A percentile compares a stretch with the other conserved stretches of the same genome.
phyloP scores from a whole-genome alignment of 164 flowering plant species.

The Santalum album region DNA sequence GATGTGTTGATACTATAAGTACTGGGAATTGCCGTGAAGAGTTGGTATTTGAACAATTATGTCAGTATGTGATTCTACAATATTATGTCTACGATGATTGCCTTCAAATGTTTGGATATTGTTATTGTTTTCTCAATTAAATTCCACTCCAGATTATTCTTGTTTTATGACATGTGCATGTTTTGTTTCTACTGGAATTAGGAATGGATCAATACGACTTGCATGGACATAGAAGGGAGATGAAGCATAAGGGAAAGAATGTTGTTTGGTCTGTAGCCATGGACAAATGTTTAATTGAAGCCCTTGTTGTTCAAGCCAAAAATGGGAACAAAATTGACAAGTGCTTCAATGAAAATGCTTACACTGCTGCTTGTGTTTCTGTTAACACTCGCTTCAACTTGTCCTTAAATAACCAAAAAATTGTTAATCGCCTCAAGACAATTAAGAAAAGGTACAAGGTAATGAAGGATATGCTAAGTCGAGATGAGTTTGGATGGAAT shows the following conservation, averaged over 20 bases:
- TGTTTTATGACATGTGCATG: too few relatives aligned
- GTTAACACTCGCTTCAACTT: slow-evolving; percentile 26
- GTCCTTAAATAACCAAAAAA: slow-evolving; percentile 30
- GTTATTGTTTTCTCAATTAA: too few relatives aligned
- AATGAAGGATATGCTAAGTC: slow-evolving; percentile 27
- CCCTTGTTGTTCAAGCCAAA: slow-evolving; percentile 31
- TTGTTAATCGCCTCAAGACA: slow-evolving; percentile 32
- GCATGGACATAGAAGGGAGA: slow-evolving; percentile 22
- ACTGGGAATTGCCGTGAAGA: too few relatives aligned
- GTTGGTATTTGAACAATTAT: too few relatives aligned
- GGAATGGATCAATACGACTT: slow-evolving; percentile 30
- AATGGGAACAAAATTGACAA: slow-evolving; percentile 32
- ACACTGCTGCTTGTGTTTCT: slow-evolving; percentile 32
- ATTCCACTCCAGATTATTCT: too few relatives aligned
- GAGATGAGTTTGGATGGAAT: slow-evolving; percentile 31
- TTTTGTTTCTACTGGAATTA: neutral
- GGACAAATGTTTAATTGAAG: slow-evolving; percentile 34
- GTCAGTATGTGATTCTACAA: too few relatives aligned
- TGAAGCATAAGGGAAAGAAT: slow-evolving; percentile 36
- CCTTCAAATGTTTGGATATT: too few relatives aligned
- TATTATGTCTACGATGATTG: too few relatives aligned
- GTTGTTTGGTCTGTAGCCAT: slow-evolving; percentile 36
- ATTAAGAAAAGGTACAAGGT: slow-evolving; percentile 32
- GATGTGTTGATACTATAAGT: too few relatives aligned
- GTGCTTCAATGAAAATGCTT: slow-evolving; percentile 31